Percentiles rank a stretch among this genome's conserved stretches.
phyloP scores from a whole-genome alignment of 257 asterid genomes.

The Avicennia marina region DNA sequence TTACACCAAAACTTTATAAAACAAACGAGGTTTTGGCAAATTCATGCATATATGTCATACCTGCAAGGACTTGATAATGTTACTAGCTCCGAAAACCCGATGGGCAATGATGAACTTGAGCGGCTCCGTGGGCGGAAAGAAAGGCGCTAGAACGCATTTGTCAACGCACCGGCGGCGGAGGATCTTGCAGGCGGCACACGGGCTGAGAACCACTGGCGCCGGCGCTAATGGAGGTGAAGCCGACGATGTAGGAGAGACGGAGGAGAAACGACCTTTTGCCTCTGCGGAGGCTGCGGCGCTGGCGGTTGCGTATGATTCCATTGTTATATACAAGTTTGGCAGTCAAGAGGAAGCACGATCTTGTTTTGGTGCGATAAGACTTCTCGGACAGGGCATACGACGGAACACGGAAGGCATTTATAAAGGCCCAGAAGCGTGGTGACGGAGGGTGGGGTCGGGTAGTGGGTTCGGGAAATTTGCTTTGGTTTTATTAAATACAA shows the following conservation, averaged over 20 bases:
- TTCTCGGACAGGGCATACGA: too few species aligned
- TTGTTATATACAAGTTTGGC: too few species aligned
- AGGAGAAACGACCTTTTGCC: too few species aligned
- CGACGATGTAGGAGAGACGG: slow-evolving; percentile 27
- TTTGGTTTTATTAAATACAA: too few species aligned
- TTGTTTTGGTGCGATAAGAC: neutral
- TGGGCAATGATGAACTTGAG: slow-evolving; percentile 81
- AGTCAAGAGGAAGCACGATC: too few species aligned
- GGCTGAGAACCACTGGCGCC: slow-evolving; percentile 40
- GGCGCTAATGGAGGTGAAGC: slow-evolving; percentile 20
- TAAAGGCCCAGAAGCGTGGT: too few species aligned
- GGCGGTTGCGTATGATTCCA: slow-evolving; percentile 10
- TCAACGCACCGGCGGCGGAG: slow-evolving; percentile 82
- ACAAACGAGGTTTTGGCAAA: too few species aligned
- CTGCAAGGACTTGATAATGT: slow-evolving; percentile 80
- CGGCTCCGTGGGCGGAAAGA: slow-evolving; percentile 82
- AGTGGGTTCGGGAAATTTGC: too few species aligned
- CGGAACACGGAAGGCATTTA: too few species aligned
- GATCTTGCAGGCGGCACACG: slow-evolving; percentile 92
- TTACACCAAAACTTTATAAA: too few species aligned
- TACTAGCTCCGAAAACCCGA: slow-evolving; percentile 91
- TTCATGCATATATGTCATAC: slow-evolving; percentile 32
- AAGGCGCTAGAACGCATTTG: too few species aligned
- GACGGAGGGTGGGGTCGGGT: too few species aligned
- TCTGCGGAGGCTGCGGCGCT: neutral